Conservation (phyloP, 257 asterid genomes). For the Rhazya stricta region DNA sequence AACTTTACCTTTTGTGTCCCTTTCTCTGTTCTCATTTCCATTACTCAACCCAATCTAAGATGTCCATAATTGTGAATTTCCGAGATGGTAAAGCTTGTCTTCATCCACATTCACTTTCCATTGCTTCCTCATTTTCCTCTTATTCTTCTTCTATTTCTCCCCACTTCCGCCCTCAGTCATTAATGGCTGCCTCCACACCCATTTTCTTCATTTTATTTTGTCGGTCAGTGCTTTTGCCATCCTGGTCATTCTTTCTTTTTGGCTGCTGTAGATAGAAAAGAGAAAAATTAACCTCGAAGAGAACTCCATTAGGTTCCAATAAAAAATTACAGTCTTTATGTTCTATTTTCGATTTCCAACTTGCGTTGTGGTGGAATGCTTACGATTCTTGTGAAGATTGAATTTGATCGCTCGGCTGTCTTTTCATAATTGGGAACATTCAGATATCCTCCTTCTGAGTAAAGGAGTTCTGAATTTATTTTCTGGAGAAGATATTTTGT, state of each 20-base stretch:
- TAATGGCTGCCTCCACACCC: slow-evolving; percentile 72
- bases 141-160: slow-evolving; percentile 9
- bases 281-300: slow-evolving; percentile 14
- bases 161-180: slow-evolving; percentile 27
- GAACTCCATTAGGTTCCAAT: neutral
- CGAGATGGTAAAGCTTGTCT: too few relatives aligned
- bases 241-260: slow-evolving; percentile 30
- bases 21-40: too few relatives aligned
- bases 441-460: neutral
- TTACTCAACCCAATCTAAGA: too few relatives aligned
- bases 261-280: slow-evolving; percentile 22
- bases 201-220: slow-evolving; percentile 38
- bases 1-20: too few relatives aligned
- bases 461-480: neutral
- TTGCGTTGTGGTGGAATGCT: neutral
- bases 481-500: neutral
- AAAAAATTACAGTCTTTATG: neutral
- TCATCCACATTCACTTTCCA: slow-evolving; percentile 35
- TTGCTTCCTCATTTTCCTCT: slow-evolving; percentile 20
- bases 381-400: neutral
- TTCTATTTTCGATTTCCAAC: neutral
- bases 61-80: too few relatives aligned
- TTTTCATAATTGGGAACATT: neutral
- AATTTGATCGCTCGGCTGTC: neutral
- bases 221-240: slow-evolving; percentile 45